Conservation (phyloP, 1,139 yeast genomes). For the Saccharomycopsis phalli region DNA sequence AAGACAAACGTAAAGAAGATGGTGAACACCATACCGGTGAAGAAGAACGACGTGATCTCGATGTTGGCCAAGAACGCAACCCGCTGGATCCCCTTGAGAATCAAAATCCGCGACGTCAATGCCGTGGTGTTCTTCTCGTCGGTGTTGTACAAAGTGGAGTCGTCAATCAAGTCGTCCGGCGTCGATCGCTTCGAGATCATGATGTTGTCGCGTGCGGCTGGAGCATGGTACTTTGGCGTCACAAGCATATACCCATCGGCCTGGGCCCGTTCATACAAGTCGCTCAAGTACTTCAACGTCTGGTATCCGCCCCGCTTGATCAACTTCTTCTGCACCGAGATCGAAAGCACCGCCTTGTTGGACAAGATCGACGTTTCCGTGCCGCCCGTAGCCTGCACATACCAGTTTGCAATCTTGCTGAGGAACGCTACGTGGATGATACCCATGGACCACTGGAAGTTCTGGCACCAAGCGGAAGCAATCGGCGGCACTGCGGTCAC, state of each 20-base stretch:
- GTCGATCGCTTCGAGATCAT: constrained; percentile 11
- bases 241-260: constrained; percentile 12
- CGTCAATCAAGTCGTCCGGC: constrained; percentile 37
- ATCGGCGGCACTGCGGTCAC: constrained; percentile 90
- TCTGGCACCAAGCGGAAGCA: constrained; percentile 97
- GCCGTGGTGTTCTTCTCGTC: constrained; percentile 21
- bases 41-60: constrained; percentile 66
- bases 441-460: constrained; percentile 90
- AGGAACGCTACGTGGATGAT: constrained; percentile 56
- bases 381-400: constrained; percentile 73
- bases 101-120: constrained; percentile 33
- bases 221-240: constrained; percentile 7
- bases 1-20: constrained; percentile 58
- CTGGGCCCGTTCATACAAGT: constrained; percentile 19
- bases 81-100: constrained; percentile 69
- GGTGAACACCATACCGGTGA: constrained; percentile 71
- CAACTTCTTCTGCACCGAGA: constrained; percentile 57
- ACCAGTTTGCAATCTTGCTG: constrained; percentile 77
- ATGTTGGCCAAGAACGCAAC: constrained; percentile 58
- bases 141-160: constrained; percentile 58
- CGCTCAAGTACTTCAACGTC: constrained; percentile 33
- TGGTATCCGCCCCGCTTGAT: constrained; percentile 14
- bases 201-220: constrained; percentile 2
- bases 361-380: constrained; percentile 52
- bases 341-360: constrained; percentile 55